Conservation (phyloP, 1,284 basidiomycete species). For the Cryptococcus maquisensis region DNA sequence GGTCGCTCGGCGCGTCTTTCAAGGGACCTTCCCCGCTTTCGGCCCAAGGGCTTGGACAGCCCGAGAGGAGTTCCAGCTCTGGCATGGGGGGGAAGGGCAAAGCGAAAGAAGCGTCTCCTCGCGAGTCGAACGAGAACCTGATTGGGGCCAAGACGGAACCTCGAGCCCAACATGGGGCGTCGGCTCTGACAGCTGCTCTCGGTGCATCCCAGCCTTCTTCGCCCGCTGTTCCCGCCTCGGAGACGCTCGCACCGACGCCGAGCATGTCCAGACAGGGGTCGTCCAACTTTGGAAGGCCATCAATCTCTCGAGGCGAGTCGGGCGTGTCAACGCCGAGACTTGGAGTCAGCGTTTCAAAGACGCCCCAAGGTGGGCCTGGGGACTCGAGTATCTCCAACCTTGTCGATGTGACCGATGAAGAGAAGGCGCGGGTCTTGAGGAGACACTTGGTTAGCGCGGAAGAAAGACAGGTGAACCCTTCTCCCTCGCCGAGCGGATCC, state of each 20-base stretch:
- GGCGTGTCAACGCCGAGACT: slow-evolving; percentile 9
- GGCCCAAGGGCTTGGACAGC: neutral
- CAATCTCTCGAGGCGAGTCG: slow-evolving; percentile 2
- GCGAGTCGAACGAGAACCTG: slow-evolving; percentile 11
- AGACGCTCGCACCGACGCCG: neutral
- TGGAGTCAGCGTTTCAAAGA: neutral
- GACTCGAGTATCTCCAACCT: slow-evolving; percentile 38
- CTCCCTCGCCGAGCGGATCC: slow-evolving; percentile 3
- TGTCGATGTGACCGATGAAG: slow-evolving; percentile 58
- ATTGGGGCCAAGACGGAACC: slow-evolving; percentile 12
- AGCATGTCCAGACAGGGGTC: slow-evolving; percentile 3
- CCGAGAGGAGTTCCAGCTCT: neutral
- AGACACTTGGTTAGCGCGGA: slow-evolving; percentile 73
- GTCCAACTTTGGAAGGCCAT: neutral
- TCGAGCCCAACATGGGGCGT: slow-evolving; percentile 2
- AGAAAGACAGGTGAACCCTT: slow-evolving; percentile 52
- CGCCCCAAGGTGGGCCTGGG: slow-evolving; percentile 1
- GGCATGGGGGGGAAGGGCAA: neutral
- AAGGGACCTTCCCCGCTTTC: slow-evolving; percentile 7
- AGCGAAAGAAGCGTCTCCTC: neutral
- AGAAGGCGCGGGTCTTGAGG: slow-evolving; percentile 74
- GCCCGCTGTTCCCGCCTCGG: slow-evolving; percentile 1
- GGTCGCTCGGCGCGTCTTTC: slow-evolving; percentile 16
- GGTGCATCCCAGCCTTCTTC: slow-evolving; percentile 3
- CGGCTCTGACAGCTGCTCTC: slow-evolving; percentile 21